Evolutionary conservation across 345 rosid species (phyloP).

Genomic region (Eutrema heterophyllum): DNA sequence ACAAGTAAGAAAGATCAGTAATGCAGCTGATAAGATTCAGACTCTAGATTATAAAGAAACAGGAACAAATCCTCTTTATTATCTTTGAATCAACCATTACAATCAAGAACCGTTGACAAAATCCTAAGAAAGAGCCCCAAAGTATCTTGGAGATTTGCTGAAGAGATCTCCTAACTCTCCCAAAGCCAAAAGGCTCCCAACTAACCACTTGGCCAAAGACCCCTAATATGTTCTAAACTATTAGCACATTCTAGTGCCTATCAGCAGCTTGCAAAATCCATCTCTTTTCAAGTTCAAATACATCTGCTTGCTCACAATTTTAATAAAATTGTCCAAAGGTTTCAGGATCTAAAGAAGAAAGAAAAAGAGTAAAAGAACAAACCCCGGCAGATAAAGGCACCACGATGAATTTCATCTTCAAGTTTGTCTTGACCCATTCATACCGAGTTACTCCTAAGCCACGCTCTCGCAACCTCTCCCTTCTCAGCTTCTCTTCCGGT

Average conservation of each 20-base stretch:
- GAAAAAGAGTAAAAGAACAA: constrained; percentile 26
- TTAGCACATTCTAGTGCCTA: not conserved
- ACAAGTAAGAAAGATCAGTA: not conserved
- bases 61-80: not conserved
- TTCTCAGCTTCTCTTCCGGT: constrained; percentile 78
- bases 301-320: not conserved
- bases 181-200: not conserved
- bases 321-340: not conserved
- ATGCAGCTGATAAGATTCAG: not conserved
- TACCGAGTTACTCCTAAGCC: constrained; percentile 91
- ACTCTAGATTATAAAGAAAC: not conserved
- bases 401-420: constrained; percentile 61
- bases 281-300: not conserved
- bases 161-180: not conserved
- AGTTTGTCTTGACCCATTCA: constrained; percentile 83
- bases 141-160: too few relatives aligned
- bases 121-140: not conserved
- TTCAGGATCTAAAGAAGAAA: not conserved
- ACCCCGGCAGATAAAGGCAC: constrained; percentile 98
- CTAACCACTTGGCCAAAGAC: not conserved
- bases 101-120: not conserved
- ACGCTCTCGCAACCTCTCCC: constrained; percentile 89
- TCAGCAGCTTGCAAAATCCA: not conserved
- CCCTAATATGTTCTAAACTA: not conserved
- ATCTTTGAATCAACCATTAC: not conserved